Percentiles rank a stretch among this genome's conserved stretches.
Evolutionary conservation across 352 stramenopile genomes (phyloP).

Genomic region (Globisporangium orthogonon): DNA sequence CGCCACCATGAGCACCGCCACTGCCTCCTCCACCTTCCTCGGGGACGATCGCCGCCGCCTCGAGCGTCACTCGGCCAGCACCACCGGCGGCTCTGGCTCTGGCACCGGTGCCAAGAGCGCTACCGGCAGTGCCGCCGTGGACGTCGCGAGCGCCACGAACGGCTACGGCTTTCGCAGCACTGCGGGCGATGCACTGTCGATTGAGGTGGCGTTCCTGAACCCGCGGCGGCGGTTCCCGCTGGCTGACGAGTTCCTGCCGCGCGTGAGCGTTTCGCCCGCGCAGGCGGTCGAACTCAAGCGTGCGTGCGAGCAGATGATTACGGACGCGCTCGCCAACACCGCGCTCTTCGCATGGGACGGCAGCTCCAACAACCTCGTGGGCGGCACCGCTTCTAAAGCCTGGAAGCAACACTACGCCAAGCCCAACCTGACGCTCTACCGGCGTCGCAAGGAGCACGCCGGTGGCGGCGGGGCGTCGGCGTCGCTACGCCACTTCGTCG

Average conservation of each 20-base stretch:
- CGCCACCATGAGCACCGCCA: neutral
- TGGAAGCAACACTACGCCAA: constrained; percentile 53
- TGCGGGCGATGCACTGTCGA: constrained; percentile 45
- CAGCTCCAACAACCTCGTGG: constrained; percentile 33
- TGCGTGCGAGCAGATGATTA: constrained; percentile 40
- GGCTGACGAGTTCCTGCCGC: constrained; percentile 41
- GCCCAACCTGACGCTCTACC: constrained; percentile 48
- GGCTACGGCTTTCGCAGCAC: constrained; percentile 45
- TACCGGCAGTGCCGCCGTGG: constrained; percentile 12
- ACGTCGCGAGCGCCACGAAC: constrained; percentile 32
- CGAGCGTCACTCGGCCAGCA: constrained; percentile 4
- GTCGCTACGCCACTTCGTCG: constrained; percentile 29
- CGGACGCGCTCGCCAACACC: constrained; percentile 38
- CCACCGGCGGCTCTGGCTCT: constrained; percentile 15
- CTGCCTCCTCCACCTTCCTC: neutral
- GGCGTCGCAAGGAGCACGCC: constrained; percentile 26
- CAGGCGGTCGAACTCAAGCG: constrained; percentile 37
- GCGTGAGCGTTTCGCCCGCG: constrained; percentile 27
- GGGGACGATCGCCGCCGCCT: neutral
- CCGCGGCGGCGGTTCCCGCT: constrained; percentile 54
- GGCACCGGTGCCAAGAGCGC: constrained; percentile 10
- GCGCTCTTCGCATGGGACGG: constrained; percentile 51
- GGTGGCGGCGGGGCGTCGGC: constrained; percentile 7
- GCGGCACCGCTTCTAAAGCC: constrained; percentile 23
- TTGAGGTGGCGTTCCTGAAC: constrained; percentile 55